phyloP scores from a whole-genome alignment of 2,329 filamentous ascomycete species.

The Emydomyces testavorans region DNA sequence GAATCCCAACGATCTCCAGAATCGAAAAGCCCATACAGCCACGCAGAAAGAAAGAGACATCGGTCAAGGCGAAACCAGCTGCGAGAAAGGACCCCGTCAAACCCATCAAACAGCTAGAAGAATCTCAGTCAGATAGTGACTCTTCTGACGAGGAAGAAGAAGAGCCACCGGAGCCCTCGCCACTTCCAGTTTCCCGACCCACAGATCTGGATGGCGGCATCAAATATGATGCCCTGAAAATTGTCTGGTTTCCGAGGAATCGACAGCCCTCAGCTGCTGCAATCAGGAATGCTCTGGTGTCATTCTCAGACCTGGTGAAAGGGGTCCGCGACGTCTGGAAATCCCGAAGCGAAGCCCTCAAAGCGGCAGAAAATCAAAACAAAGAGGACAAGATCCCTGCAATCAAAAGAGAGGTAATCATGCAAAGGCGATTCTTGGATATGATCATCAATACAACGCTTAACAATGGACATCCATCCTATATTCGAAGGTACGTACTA shows the following conservation, averaged over 20 bases:
- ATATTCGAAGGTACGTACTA: slow-evolving; percentile 40
- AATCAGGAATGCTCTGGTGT: slow-evolving; percentile 44
- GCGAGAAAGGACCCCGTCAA: slow-evolving; percentile 21
- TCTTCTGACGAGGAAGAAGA: slow-evolving; percentile 42
- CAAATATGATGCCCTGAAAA: slow-evolving; percentile 50
- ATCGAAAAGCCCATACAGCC: slow-evolving; percentile 14
- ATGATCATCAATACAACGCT: slow-evolving; percentile 36
- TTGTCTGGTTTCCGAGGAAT: slow-evolving; percentile 48
- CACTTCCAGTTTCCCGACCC: slow-evolving; percentile 43
- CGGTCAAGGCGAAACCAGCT: slow-evolving; percentile 6
- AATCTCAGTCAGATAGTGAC: slow-evolving; percentile 38
- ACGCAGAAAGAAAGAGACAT: slow-evolving; percentile 12
- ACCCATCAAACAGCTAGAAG: slow-evolving; percentile 19
- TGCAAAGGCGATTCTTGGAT: slow-evolving; percentile 48
- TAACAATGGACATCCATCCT: slow-evolving; percentile 36
- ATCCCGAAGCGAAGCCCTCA: slow-evolving; percentile 44
- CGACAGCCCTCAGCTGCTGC: slow-evolving; percentile 40
- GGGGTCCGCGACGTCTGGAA: slow-evolving; percentile 52
- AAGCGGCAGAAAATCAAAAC: slow-evolving; percentile 48
- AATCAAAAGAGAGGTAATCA: slow-evolving; percentile 46
- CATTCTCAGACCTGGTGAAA: slow-evolving; percentile 50
- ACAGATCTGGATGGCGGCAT: slow-evolving; percentile 42
- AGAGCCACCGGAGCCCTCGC: slow-evolving; percentile 41
- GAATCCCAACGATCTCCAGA: slow-evolving; percentile 9
- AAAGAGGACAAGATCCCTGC: slow-evolving; percentile 43